These are phyloP conservation scores for Ceratobasidium sp. DNA, from an alignment of 1,284 basidiomycete genomes.

Conservation along the genomic window DNA sequence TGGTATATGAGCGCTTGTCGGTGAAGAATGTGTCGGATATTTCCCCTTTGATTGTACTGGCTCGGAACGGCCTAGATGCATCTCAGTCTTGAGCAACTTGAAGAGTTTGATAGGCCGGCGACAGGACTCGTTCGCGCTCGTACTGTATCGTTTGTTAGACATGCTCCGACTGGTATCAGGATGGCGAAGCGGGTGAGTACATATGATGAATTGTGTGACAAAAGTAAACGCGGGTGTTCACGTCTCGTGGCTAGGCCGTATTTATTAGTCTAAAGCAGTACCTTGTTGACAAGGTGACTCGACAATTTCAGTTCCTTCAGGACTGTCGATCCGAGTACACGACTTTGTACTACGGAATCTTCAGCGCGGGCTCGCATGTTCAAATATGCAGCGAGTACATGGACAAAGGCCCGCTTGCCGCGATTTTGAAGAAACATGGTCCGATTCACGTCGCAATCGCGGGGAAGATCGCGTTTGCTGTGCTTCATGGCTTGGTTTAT, in stretches of 20 bases:
- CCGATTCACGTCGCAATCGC: slow-evolving; percentile 90
- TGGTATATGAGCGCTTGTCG: slow-evolving; percentile 2
- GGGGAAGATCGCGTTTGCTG: slow-evolving; percentile 87
- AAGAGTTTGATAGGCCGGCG: slow-evolving; percentile 87
- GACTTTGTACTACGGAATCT: slow-evolving; percentile 96
- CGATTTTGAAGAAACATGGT: slow-evolving; percentile 93
- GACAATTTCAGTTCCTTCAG: slow-evolving; percentile 98
- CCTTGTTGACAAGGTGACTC: slow-evolving; percentile 95
- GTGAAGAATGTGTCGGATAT: not conserved
- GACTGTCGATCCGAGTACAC: slow-evolving; percentile 94
- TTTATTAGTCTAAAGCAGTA: slow-evolving; percentile 98
- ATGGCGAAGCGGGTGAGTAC: slow-evolving; percentile 92
- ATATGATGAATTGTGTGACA: not conserved
- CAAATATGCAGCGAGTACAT: slow-evolving; percentile 99
- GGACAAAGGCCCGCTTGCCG: slow-evolving; percentile 90
- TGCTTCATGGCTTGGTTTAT: slow-evolving; percentile 94
- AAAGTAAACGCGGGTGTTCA: not conserved
- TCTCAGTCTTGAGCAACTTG: slow-evolving; percentile 81
- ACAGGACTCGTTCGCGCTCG: slow-evolving; percentile 92
- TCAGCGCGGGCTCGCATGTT: slow-evolving; percentile 94
- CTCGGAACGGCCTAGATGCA: slow-evolving; percentile 74
- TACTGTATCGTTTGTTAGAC: slow-evolving; percentile 92
- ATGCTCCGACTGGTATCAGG: slow-evolving; percentile 83
- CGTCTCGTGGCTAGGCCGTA: slow-evolving; percentile 71
- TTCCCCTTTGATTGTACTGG: slow-evolving; percentile 50